phyloP scores from a whole-genome alignment of 495 filamentous ascomycete species.

The Penicillium herquei region DNA sequence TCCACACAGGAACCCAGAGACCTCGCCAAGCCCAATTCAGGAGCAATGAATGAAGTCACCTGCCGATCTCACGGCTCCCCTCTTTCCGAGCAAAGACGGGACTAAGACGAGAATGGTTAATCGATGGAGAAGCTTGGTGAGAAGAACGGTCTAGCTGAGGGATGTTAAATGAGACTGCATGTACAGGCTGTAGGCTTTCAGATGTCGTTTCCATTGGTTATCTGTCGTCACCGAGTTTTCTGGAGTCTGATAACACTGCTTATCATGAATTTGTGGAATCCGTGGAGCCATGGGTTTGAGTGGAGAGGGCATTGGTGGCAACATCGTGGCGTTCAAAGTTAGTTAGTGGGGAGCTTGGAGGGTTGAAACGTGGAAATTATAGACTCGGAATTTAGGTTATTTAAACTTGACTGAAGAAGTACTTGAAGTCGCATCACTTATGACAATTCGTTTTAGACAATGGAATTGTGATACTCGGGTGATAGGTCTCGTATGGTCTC shows the following conservation, averaged over 20 bases:
- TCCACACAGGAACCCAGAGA: background rate
- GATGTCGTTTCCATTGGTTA: background rate
- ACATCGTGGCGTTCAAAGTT: too few species aligned
- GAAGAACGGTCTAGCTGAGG: background rate
- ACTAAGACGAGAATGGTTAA: constrained; percentile 3
- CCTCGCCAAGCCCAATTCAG: background rate
- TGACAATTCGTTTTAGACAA: background rate
- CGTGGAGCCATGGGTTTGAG: too few species aligned
- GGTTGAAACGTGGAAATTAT: too few species aligned
- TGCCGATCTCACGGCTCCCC: background rate
- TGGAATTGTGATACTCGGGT: background rate
- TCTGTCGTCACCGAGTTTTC: background rate
- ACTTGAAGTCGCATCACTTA: too few species aligned
- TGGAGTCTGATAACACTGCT: background rate
- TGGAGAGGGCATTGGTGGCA: too few species aligned
- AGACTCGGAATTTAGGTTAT: too few species aligned
- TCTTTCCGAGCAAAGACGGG: background rate
- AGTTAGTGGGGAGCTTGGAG: too few species aligned
- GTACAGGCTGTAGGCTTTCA: background rate
- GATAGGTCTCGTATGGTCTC: background rate
- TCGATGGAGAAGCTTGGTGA: background rate
- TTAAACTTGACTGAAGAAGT: too few species aligned
- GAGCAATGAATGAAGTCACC: background rate
- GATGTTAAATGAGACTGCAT: background rate
- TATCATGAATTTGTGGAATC: too few species aligned